Conservation (phyloP, 2,329 filamentous ascomycete genomes). For the Aspergillus terreus region DNA sequence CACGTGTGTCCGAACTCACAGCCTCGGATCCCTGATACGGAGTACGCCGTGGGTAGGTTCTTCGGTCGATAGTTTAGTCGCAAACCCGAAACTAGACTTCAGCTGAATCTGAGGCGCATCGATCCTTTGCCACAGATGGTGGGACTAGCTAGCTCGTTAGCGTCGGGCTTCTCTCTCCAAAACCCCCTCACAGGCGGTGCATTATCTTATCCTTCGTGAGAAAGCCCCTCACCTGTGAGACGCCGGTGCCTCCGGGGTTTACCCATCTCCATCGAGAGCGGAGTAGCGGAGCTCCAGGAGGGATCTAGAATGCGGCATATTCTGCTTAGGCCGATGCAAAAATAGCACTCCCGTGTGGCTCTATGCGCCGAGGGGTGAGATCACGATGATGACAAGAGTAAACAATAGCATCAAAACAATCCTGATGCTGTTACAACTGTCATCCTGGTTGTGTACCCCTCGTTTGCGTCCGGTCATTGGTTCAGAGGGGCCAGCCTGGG, state of each 20-base stretch:
- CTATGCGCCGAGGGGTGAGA: background rate
- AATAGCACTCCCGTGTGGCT: background rate
- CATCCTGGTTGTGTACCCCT: background rate
- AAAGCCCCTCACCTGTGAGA: constrained; percentile 16
- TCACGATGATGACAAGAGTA: background rate
- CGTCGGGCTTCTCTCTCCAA: constrained; percentile 1
- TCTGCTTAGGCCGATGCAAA: background rate
- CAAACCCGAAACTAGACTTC: background rate
- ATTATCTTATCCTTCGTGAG: constrained; percentile 6
- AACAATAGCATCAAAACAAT: background rate
- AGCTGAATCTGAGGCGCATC: background rate
- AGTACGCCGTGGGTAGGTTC: background rate
- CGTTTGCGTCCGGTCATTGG: background rate
- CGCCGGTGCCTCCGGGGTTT: constrained; percentile 9
- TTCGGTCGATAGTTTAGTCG: background rate
- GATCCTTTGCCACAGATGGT: background rate
- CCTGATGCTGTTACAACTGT: background rate
- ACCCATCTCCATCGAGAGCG: constrained; percentile 3
- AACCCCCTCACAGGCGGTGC: constrained; percentile 3
- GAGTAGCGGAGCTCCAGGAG: constrained; percentile 3
- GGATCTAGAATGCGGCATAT: constrained; percentile 3
- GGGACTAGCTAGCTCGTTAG: background rate
- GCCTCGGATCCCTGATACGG: too few relatives aligned
- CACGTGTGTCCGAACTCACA: background rate
- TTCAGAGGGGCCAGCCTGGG: background rate